phyloP scores from a whole-genome alignment of 345 rosid species.

The Dimocarpus longan region DNA sequence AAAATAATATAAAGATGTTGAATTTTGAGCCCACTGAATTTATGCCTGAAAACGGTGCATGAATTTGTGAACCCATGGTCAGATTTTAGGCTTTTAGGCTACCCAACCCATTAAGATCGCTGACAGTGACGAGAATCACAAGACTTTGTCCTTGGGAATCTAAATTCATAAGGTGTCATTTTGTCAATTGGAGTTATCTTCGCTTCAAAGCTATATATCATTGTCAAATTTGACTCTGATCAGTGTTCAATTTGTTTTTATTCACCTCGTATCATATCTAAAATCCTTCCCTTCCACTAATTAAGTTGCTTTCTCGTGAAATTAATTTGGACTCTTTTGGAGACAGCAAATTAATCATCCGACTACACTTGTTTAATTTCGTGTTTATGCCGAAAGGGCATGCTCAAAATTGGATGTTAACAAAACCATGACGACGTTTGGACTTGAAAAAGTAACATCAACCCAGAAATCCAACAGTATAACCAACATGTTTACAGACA shows the following conservation, averaged over 20 bases:
- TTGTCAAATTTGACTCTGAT: background rate
- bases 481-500: background rate
- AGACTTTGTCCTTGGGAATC: background rate
- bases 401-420: background rate
- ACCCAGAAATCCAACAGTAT: background rate
- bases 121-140: conserved; percentile 7
- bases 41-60: background rate
- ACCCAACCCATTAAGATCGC: background rate
- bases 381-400: background rate
- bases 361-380: no score
- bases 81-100: background rate
- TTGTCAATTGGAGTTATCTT: background rate
- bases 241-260: background rate
- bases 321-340: background rate
- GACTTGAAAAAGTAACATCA: background rate
- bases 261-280: background rate
- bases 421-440: background rate
- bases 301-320: background rate
- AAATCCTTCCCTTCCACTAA: background rate
- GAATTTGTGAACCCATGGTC: background rate
- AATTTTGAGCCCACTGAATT: background rate
- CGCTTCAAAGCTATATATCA: background rate
- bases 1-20: background rate
- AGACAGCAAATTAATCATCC: background rate
- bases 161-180: background rate